These are phyloP conservation scores for Mycena chlorophos DNA, from an alignment of 768 basidiomycete genomes.

Conservation along the genomic window DNA sequence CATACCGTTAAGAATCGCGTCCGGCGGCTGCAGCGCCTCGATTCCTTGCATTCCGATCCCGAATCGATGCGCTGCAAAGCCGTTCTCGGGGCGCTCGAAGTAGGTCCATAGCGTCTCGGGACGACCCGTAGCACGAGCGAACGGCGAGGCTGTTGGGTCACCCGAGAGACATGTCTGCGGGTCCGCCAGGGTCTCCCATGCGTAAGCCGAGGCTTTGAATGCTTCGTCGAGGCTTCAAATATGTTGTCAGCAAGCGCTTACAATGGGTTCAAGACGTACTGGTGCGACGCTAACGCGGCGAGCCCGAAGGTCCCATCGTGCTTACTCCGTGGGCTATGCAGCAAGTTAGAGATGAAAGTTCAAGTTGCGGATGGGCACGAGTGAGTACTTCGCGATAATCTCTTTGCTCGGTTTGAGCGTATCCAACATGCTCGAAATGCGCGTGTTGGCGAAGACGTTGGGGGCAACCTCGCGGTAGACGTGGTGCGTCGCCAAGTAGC, in stretches of 20 bases:
- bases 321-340: slow-evolving; percentile 15
- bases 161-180: slow-evolving; percentile 27
- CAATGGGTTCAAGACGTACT: slow-evolving; percentile 19
- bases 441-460: slow-evolving; percentile 41
- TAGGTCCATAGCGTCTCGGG: slow-evolving; percentile 29
- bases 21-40: slow-evolving; percentile 25
- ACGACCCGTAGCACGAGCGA: slow-evolving; percentile 27
- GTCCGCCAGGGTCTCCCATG: slow-evolving; percentile 34
- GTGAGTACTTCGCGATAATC: slow-evolving; percentile 27
- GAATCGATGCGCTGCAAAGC: slow-evolving; percentile 28
- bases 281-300: slow-evolving; percentile 27
- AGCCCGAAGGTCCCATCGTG: slow-evolving; percentile 26
- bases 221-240: slow-evolving; percentile 33
- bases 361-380: not conserved
- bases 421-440: slow-evolving; percentile 37
- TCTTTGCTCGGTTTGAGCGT: slow-evolving; percentile 31
- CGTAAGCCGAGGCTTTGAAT: slow-evolving; percentile 32
- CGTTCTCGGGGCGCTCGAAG: slow-evolving; percentile 25
- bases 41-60: slow-evolving; percentile 34
- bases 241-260: not conserved
- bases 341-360: not conserved
- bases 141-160: slow-evolving; percentile 26
- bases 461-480: slow-evolving; percentile 39
- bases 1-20: slow-evolving; percentile 16
- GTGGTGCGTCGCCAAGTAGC: slow-evolving; percentile 40